Conservation (phyloP, 2,329 filamentous ascomycete genomes). For the Sporothrix schenckii region DNA sequence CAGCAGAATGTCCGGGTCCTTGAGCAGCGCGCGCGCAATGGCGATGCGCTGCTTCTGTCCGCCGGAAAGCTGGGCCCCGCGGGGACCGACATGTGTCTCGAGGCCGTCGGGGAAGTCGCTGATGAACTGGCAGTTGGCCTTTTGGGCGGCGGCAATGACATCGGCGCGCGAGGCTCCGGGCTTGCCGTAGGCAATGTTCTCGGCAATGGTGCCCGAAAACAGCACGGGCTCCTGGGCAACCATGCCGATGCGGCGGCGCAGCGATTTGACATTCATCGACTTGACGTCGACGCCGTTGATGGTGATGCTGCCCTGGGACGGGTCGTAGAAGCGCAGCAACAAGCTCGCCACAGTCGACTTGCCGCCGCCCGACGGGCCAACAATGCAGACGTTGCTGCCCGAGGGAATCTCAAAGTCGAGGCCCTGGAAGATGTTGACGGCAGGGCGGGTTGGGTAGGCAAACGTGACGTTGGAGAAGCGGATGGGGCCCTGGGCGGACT, state of each 20-base stretch:
- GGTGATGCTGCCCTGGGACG: constrained; percentile 73
- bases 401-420: constrained; percentile 89
- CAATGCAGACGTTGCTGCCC: constrained; percentile 92
- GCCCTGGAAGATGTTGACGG: constrained; percentile 86
- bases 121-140: constrained; percentile 96
- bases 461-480: constrained; percentile 85
- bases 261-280: constrained; percentile 87
- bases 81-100: constrained; percentile 88
- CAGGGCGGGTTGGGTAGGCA: constrained; percentile 89
- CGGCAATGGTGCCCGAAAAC: constrained; percentile 80
- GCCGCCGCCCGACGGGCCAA: constrained; percentile 92
- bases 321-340: constrained; percentile 86
- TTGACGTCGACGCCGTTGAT: constrained; percentile 85
- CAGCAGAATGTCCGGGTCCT: constrained; percentile 94
- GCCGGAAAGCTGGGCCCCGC: constrained; percentile 90
- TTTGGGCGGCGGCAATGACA: constrained; percentile 81
- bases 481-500: constrained; percentile 84
- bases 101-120: constrained; percentile 94
- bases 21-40: constrained; percentile 90
- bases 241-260: constrained; percentile 89
- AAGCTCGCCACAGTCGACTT: constrained; percentile 96
- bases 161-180: constrained; percentile 76
- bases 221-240: constrained; percentile 95
- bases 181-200: constrained; percentile 90
- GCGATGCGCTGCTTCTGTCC: constrained; percentile 98